Evolutionary conservation across 73 alveolate species (phyloP).

Genomic region (Paramecium caudatum): DNA sequence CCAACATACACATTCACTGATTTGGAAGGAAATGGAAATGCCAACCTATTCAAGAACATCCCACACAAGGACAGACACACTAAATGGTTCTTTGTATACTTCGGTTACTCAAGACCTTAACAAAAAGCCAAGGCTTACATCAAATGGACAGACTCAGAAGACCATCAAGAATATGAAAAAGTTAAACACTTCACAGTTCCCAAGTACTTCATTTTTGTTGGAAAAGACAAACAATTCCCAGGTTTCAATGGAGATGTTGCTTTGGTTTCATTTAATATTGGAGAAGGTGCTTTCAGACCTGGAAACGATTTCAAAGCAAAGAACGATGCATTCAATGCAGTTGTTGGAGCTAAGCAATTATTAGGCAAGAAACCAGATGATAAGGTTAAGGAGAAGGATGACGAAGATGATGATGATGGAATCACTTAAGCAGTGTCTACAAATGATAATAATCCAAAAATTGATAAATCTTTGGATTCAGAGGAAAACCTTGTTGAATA

Average conservation of each 20-base stretch:
- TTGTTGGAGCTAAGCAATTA: conserved; percentile 12
- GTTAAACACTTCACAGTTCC: conserved; percentile 65
- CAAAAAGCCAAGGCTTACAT: conserved; percentile 49
- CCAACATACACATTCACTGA: conserved; percentile 66
- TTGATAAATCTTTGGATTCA: conserved; percentile 9
- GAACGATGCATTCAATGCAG: conserved; percentile 2
- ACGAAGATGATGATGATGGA: conserved; percentile 63
- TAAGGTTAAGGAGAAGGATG: conserved; percentile 33
- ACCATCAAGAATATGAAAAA: conserved; percentile 24
- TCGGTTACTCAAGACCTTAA: conserved; percentile 24
- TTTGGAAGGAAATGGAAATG: conserved; percentile 62
- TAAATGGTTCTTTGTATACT: conserved; percentile 66
- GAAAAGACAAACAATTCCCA: conserved; percentile 61
- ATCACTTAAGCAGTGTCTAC: not conserved
- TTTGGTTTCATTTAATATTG: not conserved
- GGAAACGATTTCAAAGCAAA: conserved; percentile 62
- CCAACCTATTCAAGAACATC: conserved; percentile 48
- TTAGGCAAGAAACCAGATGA: conserved; percentile 48
- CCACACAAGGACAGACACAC: conserved; percentile 40
- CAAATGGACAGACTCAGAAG: conserved; percentile 40
- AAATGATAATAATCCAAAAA: conserved; percentile 1
- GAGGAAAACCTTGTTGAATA: conserved; percentile 10
- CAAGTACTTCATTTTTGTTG: conserved; percentile 32
- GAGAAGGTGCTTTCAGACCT: conserved; percentile 59
- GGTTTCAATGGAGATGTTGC: conserved; percentile 49